These are phyloP conservation scores for Populus hybrid DNA, from an alignment of 441 rosid genomes.

Conservation along the genomic window DNA sequence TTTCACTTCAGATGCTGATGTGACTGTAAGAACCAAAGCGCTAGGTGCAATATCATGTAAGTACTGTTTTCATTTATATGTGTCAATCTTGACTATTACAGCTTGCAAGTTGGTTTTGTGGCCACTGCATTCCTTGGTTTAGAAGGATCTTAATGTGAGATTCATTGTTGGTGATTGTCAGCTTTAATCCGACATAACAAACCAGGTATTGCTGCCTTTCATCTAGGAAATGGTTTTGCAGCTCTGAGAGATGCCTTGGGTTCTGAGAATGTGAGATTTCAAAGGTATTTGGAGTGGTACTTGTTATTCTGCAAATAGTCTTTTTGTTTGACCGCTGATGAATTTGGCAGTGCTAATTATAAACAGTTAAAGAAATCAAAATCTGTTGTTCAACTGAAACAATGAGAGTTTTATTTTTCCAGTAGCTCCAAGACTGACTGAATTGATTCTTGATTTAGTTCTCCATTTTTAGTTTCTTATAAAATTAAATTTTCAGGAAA, in stretches of 20 bases:
- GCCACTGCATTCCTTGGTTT: constrained; percentile 1
- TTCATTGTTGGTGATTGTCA: constrained; percentile 31
- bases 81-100: not conserved
- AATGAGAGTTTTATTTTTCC: no score
- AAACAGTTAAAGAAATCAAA: no score
- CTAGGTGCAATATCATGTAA: constrained; percentile 94
- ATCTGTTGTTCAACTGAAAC: no score
- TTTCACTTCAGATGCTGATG: constrained; percentile 70
- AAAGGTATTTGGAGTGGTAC: constrained; percentile 46
- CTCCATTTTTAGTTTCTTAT: no score
- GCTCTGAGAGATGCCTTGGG: constrained; percentile 77
- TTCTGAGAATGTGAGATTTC: constrained; percentile 65
- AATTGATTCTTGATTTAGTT: no score
- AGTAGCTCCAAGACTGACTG: no score
- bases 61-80: constrained; percentile 20
- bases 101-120: not conserved
- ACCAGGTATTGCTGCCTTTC: constrained; percentile 71
- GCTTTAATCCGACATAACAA: constrained; percentile 83
- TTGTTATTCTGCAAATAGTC: no score
- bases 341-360: no score
- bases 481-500: constrained; percentile 50
- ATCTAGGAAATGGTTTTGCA: constrained; percentile 85
- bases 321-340: no score
- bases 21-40: constrained; percentile 66
- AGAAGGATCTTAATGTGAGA: no score